phyloP scores from a whole-genome alignment of 2,329 filamentous ascomycete species.

The Dryadomyces quercivorus region DNA sequence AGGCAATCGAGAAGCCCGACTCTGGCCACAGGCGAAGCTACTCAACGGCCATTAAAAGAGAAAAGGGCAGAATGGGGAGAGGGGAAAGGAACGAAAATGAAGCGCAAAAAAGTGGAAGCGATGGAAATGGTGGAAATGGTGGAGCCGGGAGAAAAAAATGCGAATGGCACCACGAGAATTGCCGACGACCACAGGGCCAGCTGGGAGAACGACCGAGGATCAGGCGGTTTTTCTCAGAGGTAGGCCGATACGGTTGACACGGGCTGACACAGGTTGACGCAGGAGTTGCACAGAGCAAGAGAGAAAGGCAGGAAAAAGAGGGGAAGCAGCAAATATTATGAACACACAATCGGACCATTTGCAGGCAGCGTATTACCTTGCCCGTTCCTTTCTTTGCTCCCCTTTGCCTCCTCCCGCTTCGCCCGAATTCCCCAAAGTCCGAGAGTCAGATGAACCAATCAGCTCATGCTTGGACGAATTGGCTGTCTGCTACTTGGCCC shows the following conservation, averaged over 20 bases:
- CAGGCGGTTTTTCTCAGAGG: background rate
- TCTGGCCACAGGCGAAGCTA: background rate
- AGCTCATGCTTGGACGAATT: background rate
- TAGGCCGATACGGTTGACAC: background rate
- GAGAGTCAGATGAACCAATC: background rate
- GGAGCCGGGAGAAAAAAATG: background rate
- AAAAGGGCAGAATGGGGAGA: background rate
- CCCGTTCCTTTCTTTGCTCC: background rate
- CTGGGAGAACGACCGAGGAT: background rate
- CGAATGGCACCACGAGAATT: background rate
- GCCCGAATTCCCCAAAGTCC: background rate
- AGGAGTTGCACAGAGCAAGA: background rate
- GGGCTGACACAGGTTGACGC: background rate
- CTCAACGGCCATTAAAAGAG: background rate
- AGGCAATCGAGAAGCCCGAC: background rate
- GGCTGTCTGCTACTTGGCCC: background rate
- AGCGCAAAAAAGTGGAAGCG: background rate
- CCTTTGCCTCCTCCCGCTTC: background rate
- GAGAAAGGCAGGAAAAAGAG: background rate
- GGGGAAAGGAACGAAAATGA: conserved; percentile 31
- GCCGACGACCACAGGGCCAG: background rate
- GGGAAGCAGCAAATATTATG: background rate
- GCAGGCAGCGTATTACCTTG: background rate
- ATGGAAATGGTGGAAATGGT: background rate
- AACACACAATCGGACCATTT: conserved; percentile 2